These are phyloP conservation scores for Backusella tarrabulga DNA, from an alignment of 192 early-diverging fungal genomes.

Conservation along the genomic window DNA sequence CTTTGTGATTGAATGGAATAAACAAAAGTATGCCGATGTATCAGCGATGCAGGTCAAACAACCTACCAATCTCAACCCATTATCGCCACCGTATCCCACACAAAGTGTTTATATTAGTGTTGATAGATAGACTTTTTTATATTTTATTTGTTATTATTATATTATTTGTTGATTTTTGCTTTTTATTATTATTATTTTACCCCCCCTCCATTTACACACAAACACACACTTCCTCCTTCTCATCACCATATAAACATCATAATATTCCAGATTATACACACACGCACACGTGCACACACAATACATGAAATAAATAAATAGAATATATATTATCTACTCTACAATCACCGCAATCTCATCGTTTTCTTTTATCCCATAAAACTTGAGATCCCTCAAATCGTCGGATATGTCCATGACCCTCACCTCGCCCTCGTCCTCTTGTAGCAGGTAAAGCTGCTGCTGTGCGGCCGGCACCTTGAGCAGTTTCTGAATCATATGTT, in stretches of 20 bases:
- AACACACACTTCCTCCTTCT: not conserved
- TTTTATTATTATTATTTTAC: not conserved
- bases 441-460: conserved; percentile 39
- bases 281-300: not conserved
- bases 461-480: conserved; percentile 39
- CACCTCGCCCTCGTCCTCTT: conserved; percentile 17
- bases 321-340: not conserved
- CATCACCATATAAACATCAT: too few relatives aligned
- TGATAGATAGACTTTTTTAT: not conserved
- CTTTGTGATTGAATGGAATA: conserved; percentile 38
- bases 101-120: not conserved
- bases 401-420: conserved; percentile 36
- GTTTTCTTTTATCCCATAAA: conserved; percentile 44
- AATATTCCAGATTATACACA: not conserved
- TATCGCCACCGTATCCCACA: not conserved
- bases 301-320: not conserved
- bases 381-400: conserved; percentile 48
- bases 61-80: not conserved
- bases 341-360: conserved; percentile 43
- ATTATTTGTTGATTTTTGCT: not conserved
- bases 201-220: not conserved
- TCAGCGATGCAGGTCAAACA: not conserved
- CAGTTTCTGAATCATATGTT: conserved; percentile 50
- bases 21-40: not conserved
- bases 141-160: not conserved